Evolutionary conservation across 495 filamentous ascomycete genomes (phyloP).

Genomic region (Lindgomyces ingoldianus): DNA sequence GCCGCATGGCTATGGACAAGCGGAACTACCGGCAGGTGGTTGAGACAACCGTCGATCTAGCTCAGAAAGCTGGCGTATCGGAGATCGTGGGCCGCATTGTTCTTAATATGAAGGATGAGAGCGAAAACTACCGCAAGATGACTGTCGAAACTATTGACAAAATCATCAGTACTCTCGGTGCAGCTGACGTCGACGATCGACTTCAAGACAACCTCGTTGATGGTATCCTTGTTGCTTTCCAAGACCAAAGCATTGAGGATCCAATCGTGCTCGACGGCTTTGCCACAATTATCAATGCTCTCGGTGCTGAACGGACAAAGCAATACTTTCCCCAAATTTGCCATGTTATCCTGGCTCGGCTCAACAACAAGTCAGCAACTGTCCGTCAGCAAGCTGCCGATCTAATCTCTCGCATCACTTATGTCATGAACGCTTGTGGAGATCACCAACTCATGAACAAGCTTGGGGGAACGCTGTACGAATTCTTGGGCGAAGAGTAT

Average conservation of each 20-base stretch:
- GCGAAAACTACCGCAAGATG: slow-evolving; percentile 98
- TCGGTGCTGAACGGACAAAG: slow-evolving; percentile 84
- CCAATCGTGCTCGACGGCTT: slow-evolving; percentile 98
- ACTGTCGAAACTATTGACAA: slow-evolving; percentile 97
- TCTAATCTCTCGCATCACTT: slow-evolving; percentile 91
- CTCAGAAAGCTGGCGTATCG: slow-evolving; percentile 92
- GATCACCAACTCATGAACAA: slow-evolving; percentile 96
- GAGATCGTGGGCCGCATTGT: slow-evolving; percentile 94
- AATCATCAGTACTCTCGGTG: slow-evolving; percentile 86
- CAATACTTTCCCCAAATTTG: slow-evolving; percentile 96
- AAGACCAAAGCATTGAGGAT: slow-evolving; percentile 97
- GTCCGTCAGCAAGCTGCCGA: slow-evolving; percentile 97
- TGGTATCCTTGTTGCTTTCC: slow-evolving; percentile 95
- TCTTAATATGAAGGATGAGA: slow-evolving; percentile 95
- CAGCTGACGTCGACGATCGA: slow-evolving; percentile 88
- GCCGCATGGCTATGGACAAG: slow-evolving; percentile 94
- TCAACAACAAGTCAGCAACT: slow-evolving; percentile 96
- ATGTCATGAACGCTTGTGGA: slow-evolving; percentile 98
- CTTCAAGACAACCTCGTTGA: slow-evolving; percentile 93
- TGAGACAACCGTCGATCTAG: slow-evolving; percentile 95
- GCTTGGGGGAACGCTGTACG: slow-evolving; percentile 93
- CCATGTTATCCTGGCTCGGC: slow-evolving; percentile 91
- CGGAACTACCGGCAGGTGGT: slow-evolving; percentile 97
- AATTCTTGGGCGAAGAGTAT: slow-evolving; percentile 98
- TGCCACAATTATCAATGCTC: slow-evolving; percentile 93